Percentiles rank a stretch among this genome's conserved stretches.
Conservation (phyloP, 139 green algal species). For the Picochlorum sp. region DNA sequence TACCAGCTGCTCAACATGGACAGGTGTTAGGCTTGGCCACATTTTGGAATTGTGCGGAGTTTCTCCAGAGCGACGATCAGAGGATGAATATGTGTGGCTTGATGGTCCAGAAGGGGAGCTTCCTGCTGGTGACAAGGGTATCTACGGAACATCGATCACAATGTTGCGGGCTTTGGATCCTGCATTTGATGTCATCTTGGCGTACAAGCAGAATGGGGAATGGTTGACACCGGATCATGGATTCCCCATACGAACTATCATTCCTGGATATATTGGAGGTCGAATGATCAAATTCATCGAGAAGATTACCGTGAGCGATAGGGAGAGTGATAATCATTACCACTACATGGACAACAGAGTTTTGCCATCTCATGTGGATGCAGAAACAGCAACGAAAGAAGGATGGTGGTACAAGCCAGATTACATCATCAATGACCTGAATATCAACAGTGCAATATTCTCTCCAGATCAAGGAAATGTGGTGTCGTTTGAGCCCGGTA, state of each 20-base stretch:
- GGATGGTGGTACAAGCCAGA: constrained; percentile 97
- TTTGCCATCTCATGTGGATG: constrained; percentile 86
- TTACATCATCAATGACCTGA: constrained; percentile 98
- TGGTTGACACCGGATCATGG: constrained; percentile 64
- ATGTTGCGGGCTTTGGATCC: constrained; percentile 54
- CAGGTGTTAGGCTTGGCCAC: constrained; percentile 76
- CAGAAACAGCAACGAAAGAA: constrained; percentile 71
- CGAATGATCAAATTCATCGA: constrained; percentile 60
- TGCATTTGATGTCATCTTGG: constrained; percentile 60
- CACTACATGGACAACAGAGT: constrained; percentile 97
- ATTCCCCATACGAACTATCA: constrained; percentile 65
- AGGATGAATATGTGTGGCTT: constrained; percentile 60
- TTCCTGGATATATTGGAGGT: constrained; percentile 68
- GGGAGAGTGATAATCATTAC: constrained; percentile 85
- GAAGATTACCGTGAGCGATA: constrained; percentile 71
- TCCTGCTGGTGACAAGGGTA: constrained; percentile 55
- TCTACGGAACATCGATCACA: constrained; percentile 54
- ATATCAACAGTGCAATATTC: constrained; percentile 89
- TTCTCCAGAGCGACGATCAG: constrained; percentile 21
- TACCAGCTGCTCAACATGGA: constrained; percentile 81
- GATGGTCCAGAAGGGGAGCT: constrained; percentile 71
- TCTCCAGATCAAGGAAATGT: constrained; percentile 84
- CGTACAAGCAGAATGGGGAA: constrained; percentile 68
- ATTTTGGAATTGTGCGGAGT: constrained; percentile 61
- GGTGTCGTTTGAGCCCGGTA: constrained; percentile 46